phyloP scores from a whole-genome alignment of 148 eudicot genomes.

The Rhododendron ovatum region DNA sequence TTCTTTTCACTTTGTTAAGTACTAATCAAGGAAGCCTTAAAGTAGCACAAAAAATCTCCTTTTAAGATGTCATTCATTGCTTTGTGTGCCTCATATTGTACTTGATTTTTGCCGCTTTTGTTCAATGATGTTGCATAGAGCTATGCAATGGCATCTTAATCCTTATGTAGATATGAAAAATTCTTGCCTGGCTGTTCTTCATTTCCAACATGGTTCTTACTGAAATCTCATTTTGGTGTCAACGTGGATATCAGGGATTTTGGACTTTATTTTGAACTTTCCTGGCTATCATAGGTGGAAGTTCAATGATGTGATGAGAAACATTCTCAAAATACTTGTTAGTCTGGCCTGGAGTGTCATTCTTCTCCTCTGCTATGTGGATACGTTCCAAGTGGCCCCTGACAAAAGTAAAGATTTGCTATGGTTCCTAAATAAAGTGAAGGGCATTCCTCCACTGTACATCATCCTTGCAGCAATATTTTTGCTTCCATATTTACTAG shows the following conservation, averaged over 20 bases:
- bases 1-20: no score
- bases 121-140: no score
- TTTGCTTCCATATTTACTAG: slow-evolving; percentile 56
- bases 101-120: no score
- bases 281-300: slow-evolving; percentile 72
- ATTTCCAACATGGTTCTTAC: background rate
- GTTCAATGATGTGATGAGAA: no score
- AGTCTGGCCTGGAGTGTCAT: slow-evolving; percentile 45
- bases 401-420: slow-evolving; percentile 27
- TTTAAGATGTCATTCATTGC: no score
- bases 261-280: slow-evolving; percentile 72
- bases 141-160: background rate
- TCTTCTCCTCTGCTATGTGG: slow-evolving; percentile 70
- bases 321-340: no score
- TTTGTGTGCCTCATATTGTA: no score
- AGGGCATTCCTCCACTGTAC: slow-evolving; percentile 59
- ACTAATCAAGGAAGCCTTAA: no score
- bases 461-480: slow-evolving; percentile 46
- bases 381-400: slow-evolving; percentile 38
- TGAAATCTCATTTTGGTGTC: background rate
- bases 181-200: background rate
- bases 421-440: slow-evolving; percentile 47
- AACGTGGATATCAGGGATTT: slow-evolving; percentile 44
- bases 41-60: no score
- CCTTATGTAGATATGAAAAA: background rate